These are phyloP conservation scores for Rasamsonia emersonii DNA, from an alignment of 2,329 filamentous ascomycete species.

Conservation along the genomic window DNA sequence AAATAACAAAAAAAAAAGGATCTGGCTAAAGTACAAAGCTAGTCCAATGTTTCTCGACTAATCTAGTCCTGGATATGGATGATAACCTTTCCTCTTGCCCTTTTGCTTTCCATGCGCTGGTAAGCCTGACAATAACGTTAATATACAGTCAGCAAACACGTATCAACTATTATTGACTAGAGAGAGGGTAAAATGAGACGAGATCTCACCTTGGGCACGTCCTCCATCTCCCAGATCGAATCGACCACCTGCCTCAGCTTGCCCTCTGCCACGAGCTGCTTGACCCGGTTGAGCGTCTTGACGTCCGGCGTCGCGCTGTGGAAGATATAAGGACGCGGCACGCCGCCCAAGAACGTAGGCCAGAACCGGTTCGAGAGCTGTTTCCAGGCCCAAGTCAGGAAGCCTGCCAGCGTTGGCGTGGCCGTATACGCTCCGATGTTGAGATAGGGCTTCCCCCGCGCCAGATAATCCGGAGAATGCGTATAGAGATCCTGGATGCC, in stretches of 20 bases:
- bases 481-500: constrained; percentile 3
- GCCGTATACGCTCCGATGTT: constrained; percentile 1
- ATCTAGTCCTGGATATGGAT: constrained; percentile 4
- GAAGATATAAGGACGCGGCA: constrained; percentile 3
- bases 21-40: too few relatives aligned
- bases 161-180: too few relatives aligned
- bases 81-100: constrained; percentile 5
- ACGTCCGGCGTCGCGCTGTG: constrained; percentile 1
- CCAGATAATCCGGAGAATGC: constrained; percentile 2
- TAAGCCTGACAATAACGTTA: constrained; percentile 3
- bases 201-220: constrained; percentile 3
- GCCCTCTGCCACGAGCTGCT: background rate
- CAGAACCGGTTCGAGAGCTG: constrained; percentile 4
- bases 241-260: constrained; percentile 3
- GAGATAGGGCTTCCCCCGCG: background rate
- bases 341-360: constrained; percentile 1
- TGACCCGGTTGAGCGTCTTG: background rate
- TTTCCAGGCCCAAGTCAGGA: background rate
- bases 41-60: too few relatives aligned
- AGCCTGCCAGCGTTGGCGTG: background rate
- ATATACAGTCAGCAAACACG: background rate
- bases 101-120: constrained; percentile 5
- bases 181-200: background rate
- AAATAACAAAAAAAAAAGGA: too few relatives aligned
- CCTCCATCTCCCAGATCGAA: constrained; percentile 5